Percentiles rank a stretch among this genome's conserved stretches.
Evolutionary conservation across 176 grass and related monocot genomes (phyloP).

Genomic region (Calamus simplicifolius): DNA sequence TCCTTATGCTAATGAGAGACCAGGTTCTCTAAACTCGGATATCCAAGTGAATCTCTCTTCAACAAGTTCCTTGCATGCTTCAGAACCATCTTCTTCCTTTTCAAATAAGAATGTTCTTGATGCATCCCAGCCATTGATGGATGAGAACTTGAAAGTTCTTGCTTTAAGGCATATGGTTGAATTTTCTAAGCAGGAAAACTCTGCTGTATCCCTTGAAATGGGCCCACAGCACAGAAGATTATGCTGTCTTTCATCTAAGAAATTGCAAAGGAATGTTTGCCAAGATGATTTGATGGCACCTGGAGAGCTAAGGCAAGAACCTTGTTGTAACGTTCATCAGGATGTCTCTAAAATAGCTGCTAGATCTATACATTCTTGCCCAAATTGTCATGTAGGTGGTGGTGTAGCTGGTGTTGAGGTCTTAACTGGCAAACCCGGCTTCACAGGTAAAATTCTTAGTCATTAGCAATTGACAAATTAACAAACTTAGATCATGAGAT

Average conservation of each 20-base stretch:
- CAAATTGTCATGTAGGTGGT: slow-evolving; percentile 30
- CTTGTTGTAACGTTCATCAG: slow-evolving; percentile 37
- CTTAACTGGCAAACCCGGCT: slow-evolving; percentile 16
- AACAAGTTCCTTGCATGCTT: slow-evolving; percentile 1
- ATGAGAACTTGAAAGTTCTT: slow-evolving; percentile 27
- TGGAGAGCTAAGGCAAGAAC: slow-evolving; percentile 35
- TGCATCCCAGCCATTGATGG: slow-evolving; percentile 36
- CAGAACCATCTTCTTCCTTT: slow-evolving; percentile 8
- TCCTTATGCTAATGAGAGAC: slow-evolving; percentile 19
- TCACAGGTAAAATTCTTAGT: slow-evolving; percentile 38
- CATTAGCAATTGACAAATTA: too few relatives aligned
- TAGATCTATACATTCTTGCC: slow-evolving; percentile 37
- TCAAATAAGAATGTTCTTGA: slow-evolving; percentile 7
- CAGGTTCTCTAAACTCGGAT: slow-evolving; percentile 18
- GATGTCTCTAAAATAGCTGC: slow-evolving; percentile 44
- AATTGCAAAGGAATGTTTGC: slow-evolving; percentile 32
- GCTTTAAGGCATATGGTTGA: slow-evolving; percentile 38
- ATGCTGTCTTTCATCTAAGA: slow-evolving; percentile 48
- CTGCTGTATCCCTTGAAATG: slow-evolving; percentile 32
- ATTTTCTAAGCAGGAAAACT: slow-evolving; percentile 40
- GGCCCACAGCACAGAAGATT: slow-evolving; percentile 32
- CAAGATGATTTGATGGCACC: slow-evolving; percentile 35
- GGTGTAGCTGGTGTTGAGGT: slow-evolving; percentile 20
- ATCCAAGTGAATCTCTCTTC: slow-evolving; percentile 11
- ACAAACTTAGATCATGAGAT: too few relatives aligned